Base-by-base conservation (phyloP, 179 eudicot species). In the Pouteria campechiana region DNA sequence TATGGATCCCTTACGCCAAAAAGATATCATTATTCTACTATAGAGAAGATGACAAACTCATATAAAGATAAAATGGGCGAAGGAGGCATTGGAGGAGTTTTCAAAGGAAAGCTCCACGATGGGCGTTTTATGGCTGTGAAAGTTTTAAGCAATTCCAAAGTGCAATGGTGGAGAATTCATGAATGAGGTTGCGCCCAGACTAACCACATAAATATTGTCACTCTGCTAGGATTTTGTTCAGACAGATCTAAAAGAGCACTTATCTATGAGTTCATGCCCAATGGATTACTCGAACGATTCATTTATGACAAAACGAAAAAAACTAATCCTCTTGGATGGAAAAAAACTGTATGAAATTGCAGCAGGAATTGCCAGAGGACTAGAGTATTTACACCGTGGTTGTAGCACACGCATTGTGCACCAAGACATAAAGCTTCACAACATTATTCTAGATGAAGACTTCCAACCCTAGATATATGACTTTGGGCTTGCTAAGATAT, bases 261-360 rank as follows among this genome's bases (percentile, higher is more conserved):
- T 35, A 25, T 52, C 9, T 52, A 41, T 31, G 48, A 52, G 0
- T 52, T 31, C 41, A 52, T 52, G 48, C 57, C 48, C 2, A 52
- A 52, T 33, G 57, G 57, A 6, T 41, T 48, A 23, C 57, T 52
- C 9, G 57, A 52, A 1, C 41, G 32, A 41, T 52, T 31, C 49
- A 42, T 52, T n/a, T 3, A 23, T 17, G 13, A 23, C 6, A 24
- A 9, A 5, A 21, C 29, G n/a, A 14, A n/a, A n/a, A 12, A 1
- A 0, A 7, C 12, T 6, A 22, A 7, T 1, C 30, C 39, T 5
- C 10, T 14, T 35, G 9, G 19, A 16, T 0, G 15, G 39, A 7
- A 35, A 35, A 3, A 35, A 2, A 16, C 8, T 35, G 39, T 35
- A 35, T 21, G 19, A 35, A 35, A 16, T 35, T 16, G 39, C 39